These are phyloP conservation scores for Serendipita sp. DNA, from an alignment of 768 basidiomycete genomes.

Conservation along the genomic window DNA sequence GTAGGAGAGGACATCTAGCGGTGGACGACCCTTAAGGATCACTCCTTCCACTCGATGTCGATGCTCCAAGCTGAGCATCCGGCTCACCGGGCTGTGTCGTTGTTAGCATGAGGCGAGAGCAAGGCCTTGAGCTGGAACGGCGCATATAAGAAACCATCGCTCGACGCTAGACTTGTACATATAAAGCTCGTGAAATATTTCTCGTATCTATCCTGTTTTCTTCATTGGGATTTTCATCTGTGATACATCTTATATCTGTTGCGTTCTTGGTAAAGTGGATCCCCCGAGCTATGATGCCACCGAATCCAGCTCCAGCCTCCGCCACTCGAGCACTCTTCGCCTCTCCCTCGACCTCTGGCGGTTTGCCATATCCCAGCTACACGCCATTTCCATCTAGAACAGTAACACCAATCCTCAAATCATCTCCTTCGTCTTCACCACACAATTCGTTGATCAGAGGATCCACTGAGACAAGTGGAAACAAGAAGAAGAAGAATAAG, in stretches of 20 bases:
- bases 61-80: not conserved
- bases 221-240: not conserved
- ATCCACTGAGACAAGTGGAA: not conserved
- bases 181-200: not conserved
- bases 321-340: not conserved
- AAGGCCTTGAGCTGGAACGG: not conserved
- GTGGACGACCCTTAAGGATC: too few species aligned
- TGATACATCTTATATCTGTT: too few species aligned
- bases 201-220: not conserved
- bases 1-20: not conserved
- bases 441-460: not conserved
- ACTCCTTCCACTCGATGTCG: not conserved
- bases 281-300: not conserved
- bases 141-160: not conserved
- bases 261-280: too few species aligned
- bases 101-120: not conserved
- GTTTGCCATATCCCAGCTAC: not conserved
- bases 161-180: not conserved
- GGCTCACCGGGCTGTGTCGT: not conserved
- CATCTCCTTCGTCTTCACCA: not conserved
- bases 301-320: not conserved
- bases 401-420: not conserved
- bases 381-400: conserved; percentile 1
- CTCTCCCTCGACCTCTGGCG: not conserved
- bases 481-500: not conserved